Base-by-base conservation (phyloP, 306 rosid species). In the Pyrus communis region DNA sequence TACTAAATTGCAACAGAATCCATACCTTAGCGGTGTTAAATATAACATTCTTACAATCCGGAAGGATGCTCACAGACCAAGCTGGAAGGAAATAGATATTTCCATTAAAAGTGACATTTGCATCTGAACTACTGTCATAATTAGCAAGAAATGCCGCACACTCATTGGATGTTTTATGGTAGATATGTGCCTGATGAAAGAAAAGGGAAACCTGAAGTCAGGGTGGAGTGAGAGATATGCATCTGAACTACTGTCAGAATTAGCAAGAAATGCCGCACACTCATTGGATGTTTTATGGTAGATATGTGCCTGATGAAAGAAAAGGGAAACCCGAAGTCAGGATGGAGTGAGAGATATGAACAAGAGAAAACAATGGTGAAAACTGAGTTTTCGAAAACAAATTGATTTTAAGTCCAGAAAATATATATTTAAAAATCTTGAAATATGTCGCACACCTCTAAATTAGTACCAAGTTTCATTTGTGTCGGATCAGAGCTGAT, bases 21-120 rank as follows among this genome's bases (percentile, higher is more conserved):
- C 7, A 15, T 72, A 72, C 76, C 76, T 72, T 57, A 0, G 76
- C 84, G 0, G 84, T 75, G 72, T 80, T 80, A 40, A 75, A 69
- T 61, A 64, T 75, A 46, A 40, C 76, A 61, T 80, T 71, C 27
- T 51, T 64, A 27, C 84, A 80, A 40, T 69, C 79, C 11, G 83
- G 83, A 74, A 80, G 79, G 67, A 80, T 80, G 83, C 79, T 80
- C 45, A 75, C 77, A 23, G 79, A 75, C 83, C 83, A 80, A 68
- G 83, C 75, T 46, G 75, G 76, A 74, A 80, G 83, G 71, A 40
- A 62, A 19, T 74, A 75, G 35, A 31, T 45, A 28, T 70, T 61
- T 22, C 59, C 49, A 1, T 70, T 60, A 67, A 80, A 80, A 30
- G 76, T 59, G 64, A 69, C 83, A 60, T 75, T 80, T 28, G 35